A percentile compares a stretch with the other conserved stretches of the same genome.
Conservation (phyloP, 371 early-diverging fungal genomes). For the Funneliformis caledonium region DNA sequence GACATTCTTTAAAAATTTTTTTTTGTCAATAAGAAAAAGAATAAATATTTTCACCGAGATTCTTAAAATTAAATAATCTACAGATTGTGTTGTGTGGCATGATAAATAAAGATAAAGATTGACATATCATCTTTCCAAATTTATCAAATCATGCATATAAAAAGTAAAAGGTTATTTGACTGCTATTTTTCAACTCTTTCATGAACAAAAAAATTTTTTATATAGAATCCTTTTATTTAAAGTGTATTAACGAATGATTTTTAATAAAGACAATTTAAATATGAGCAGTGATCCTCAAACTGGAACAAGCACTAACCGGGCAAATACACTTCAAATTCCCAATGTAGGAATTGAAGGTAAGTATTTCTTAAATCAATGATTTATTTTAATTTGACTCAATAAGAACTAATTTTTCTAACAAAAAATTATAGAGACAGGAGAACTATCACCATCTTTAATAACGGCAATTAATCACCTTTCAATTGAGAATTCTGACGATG, state of each 20-base stretch:
- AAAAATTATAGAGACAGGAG: not conserved
- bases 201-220: too few relatives aligned
- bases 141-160: too few relatives aligned
- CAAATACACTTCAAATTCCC: not conserved
- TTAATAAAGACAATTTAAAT: not conserved
- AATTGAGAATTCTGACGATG: conserved; percentile 41
- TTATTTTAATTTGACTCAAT: not conserved
- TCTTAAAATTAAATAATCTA: too few relatives aligned
- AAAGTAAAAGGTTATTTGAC: too few relatives aligned
- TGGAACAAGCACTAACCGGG: conserved; percentile 6
- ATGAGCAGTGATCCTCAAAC: conserved; percentile 2
- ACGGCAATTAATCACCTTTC: conserved; percentile 45
- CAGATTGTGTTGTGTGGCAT: too few relatives aligned
- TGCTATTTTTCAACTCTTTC: too few relatives aligned
- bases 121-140: too few relatives aligned
- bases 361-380: not conserved
- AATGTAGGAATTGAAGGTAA: not conserved
- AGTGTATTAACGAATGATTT: not conserved
- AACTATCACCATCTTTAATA: conserved; percentile 19
- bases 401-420: not conserved
- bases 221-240: too few relatives aligned
- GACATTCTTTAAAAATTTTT: too few relatives aligned
- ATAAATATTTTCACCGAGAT: too few relatives aligned
- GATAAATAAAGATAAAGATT: too few relatives aligned
- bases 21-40: too few relatives aligned